Evolutionary conservation across 306 rosid genomes (phyloP), one percentile per base, ranked within the genome.

Genomic region (Herpetospermum pedunculosum): DNA sequence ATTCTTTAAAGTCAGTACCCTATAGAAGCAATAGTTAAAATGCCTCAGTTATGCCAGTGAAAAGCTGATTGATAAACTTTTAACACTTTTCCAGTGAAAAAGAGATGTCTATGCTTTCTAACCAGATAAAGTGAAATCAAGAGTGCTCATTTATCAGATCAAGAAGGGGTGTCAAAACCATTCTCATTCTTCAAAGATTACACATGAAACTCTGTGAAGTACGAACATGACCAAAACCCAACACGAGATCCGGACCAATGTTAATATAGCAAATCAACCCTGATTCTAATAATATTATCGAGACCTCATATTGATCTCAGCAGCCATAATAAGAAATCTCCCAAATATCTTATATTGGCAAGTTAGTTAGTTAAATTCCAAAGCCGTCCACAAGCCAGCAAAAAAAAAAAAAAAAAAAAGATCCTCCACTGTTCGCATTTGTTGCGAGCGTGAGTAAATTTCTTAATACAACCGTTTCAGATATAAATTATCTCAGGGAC

Each of bases 1-100:
- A 95, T 84, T 95, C 99, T 82, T 88, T 95, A 48, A 88, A 88
- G 81, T 87, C 91, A 50, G 96, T 92, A 59, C 85, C 92, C 99
- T 95, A n/a, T n/a, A 86, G 81, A 81, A 81, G 77, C 38, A 21
- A 82, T 26, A 70, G 75, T 77, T 81, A 49, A 74, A 57, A 80
- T 38, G 67, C 58, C 79, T 21, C 59, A 80, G 57, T 70, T 28
- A 46, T 47, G 28, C 58, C 46, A 68, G 26, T 25, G 2, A 70
- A 25, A 46, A 29, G 35, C 15, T 47, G 74, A 69, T 23, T 69
- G 19, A 69, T 44, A 26, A 43, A 18, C 30, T 10, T n/a, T 10
- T 41, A 68, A 23, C 5, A 63, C 29, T 63, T 18, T 63, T 38
- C 18, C 9, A 37, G 70, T 38, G 12, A 62, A 32, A 15, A 18